A percentile compares a stretch with the other conserved stretches of the same genome.
These are phyloP conservation scores for Corynascus novoguineensis DNA, from an alignment of 495 filamentous ascomycete genomes.

Conservation along the genomic window DNA sequence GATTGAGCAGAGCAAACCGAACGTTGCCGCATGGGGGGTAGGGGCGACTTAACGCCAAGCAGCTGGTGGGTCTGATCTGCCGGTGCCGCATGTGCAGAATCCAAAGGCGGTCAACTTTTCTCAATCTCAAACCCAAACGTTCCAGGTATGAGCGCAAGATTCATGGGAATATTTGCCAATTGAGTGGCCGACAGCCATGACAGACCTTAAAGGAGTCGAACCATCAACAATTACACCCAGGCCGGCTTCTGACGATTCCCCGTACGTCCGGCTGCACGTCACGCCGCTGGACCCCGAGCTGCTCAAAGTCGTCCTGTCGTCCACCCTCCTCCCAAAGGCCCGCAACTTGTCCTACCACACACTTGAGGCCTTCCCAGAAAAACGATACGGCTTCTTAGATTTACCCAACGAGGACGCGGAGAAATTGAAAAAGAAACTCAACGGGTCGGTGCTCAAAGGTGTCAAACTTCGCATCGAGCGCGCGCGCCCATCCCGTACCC, in stretches of 20 bases:
- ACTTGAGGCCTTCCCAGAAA: constrained; percentile 81
- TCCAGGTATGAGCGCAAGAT: not conserved
- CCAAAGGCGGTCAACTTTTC: not conserved
- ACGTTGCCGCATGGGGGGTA: too few species aligned
- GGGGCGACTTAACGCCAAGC: too few species aligned
- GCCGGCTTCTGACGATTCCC: constrained; percentile 8
- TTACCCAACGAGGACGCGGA: constrained; percentile 75
- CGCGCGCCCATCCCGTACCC: constrained; percentile 53
- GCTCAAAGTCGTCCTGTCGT: constrained; percentile 60
- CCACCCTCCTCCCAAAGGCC: constrained; percentile 59
- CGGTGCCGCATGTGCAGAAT: not conserved
- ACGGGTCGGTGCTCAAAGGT: constrained; percentile 80
- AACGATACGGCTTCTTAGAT: constrained; percentile 81
- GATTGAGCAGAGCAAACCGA: too few species aligned
- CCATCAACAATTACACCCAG: not conserved
- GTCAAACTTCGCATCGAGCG: constrained; percentile 77
- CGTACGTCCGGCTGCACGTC: constrained; percentile 65
- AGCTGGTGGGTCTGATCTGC: not conserved
- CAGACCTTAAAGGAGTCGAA: not conserved
- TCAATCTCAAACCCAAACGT: not conserved
- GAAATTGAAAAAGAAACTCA: constrained; percentile 86
- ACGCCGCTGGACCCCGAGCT: constrained; percentile 73
- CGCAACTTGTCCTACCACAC: constrained; percentile 76
- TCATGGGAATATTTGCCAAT: not conserved
- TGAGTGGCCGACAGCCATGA: constrained; percentile 16